A percentile compares a stretch with the other conserved stretches of the same genome.
phyloP scores from a whole-genome alignment of 73 alveolate genomes.

The Symbiodinium natans region DNA sequence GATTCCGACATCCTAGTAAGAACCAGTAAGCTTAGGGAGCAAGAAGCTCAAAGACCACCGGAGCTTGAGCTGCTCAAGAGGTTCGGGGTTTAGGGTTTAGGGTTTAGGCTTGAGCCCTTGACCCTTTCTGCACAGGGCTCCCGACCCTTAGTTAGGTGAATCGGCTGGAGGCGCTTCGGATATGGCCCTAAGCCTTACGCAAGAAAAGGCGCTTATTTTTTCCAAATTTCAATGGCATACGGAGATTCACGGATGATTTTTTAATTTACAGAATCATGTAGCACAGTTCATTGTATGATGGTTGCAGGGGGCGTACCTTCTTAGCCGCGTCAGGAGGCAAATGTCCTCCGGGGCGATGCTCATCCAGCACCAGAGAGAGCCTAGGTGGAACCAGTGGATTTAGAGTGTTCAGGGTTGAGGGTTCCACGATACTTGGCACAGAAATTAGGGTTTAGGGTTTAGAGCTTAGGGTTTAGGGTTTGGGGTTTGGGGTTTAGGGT shows the following conservation, averaged over 20 bases:
- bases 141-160: too few species aligned
- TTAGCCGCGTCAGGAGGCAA: too few species aligned
- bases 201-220: too few species aligned
- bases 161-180: too few species aligned
- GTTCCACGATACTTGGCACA: not conserved
- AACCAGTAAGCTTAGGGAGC: not conserved
- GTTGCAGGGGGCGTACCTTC: too few species aligned
- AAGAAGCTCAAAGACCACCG: not conserved
- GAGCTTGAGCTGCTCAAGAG: not conserved
- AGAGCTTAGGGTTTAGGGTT: not conserved
- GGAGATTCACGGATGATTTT: too few species aligned
- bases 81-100: not conserved
- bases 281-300: too few species aligned
- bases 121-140: too few species aligned
- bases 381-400: not conserved
- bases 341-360: not conserved
- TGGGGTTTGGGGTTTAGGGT: not conserved
- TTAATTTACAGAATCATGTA: too few species aligned
- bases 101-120: too few species aligned
- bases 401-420: not conserved
- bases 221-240: too few species aligned
- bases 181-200: too few species aligned
- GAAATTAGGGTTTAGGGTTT: not conserved
- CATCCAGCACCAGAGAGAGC: not conserved
- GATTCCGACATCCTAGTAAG: not conserved